Percentiles rank a stretch among this genome's conserved stretches.
These are phyloP conservation scores for Zizania latifolia DNA, from an alignment of 176 grass and related monocot genomes.

Conservation along the genomic window DNA sequence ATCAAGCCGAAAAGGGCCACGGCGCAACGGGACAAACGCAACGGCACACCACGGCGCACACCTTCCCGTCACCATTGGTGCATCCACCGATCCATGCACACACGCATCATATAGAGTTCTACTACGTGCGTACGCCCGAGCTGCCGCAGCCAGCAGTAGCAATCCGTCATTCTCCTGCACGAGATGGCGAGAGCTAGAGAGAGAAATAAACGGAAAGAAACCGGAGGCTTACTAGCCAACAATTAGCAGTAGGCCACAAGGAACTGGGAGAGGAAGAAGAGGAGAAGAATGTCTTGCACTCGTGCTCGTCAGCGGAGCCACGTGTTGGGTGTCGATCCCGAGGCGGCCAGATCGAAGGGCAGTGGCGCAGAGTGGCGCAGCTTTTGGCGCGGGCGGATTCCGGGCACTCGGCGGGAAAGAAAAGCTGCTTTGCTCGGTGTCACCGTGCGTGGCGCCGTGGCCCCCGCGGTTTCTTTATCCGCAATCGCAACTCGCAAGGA, in stretches of 20 bases:
- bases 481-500: constrained; percentile 6
- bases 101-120: neutral
- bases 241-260: neutral
- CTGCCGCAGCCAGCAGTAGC: no score
- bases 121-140: neutral
- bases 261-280: no score
- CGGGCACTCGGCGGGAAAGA: constrained; percentile 26
- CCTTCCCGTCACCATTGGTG: constrained; percentile 27
- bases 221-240: neutral
- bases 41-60: constrained; percentile 19
- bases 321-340: constrained; percentile 24
- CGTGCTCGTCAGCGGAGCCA: neutral
- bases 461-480: constrained; percentile 20
- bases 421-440: constrained; percentile 34
- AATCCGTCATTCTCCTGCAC: no score
- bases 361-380: neutral
- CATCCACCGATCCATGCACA: no score
- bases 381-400: neutral
- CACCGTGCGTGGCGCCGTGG: constrained; percentile 16
- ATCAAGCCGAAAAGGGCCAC: neutral
- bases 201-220: neutral
- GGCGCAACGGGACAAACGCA: constrained; percentile 32
- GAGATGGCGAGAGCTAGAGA: neutral
- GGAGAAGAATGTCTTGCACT: neutral
- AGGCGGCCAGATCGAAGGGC: constrained; percentile 34